Percentiles rank a stretch among this genome's conserved stretches.
phyloP scores from a whole-genome alignment of 768 basidiomycete species.

The Mycena galopus region DNA sequence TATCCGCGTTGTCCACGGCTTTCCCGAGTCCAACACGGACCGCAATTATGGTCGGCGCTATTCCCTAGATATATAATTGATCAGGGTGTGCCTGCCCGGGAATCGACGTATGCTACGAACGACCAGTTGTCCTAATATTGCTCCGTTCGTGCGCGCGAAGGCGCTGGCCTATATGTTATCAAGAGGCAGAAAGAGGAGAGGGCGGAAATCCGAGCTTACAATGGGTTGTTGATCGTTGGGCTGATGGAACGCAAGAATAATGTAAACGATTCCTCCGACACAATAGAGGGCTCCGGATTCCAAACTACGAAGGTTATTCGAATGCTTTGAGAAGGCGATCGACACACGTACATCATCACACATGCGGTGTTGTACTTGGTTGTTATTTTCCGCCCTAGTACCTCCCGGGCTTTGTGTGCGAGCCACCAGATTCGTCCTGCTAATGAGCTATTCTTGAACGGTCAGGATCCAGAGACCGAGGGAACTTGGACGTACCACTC shows the following conservation, averaged over 20 bases:
- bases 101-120: not conserved
- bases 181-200: too few relatives aligned
- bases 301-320: constrained; percentile 6
- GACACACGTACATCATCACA: constrained; percentile 17
- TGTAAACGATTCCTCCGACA: not conserved
- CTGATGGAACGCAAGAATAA: not conserved
- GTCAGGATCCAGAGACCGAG: not conserved
- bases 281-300: constrained; percentile 17
- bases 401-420: not conserved
- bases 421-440: constrained; percentile 22
- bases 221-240: too few relatives aligned
- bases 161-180: too few relatives aligned
- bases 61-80: constrained; percentile 3
- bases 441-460: not conserved
- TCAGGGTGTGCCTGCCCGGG: not conserved
- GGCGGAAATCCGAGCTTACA: too few relatives aligned
- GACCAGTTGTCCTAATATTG: constrained; percentile 19
- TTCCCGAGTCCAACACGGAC: constrained; percentile 23
- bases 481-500: constrained; percentile 11
- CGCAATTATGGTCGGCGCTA: constrained; percentile 16
- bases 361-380: not conserved
- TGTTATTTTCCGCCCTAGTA: not conserved
- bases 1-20: constrained; percentile 9
- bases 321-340: not conserved
- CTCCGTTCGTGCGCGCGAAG: constrained; percentile 8